Evolutionary conservation across 2,329 filamentous ascomycete species (phyloP), one percentile per base, ranked within the genome.

Genomic region (Pyricularia grisea): DNA sequence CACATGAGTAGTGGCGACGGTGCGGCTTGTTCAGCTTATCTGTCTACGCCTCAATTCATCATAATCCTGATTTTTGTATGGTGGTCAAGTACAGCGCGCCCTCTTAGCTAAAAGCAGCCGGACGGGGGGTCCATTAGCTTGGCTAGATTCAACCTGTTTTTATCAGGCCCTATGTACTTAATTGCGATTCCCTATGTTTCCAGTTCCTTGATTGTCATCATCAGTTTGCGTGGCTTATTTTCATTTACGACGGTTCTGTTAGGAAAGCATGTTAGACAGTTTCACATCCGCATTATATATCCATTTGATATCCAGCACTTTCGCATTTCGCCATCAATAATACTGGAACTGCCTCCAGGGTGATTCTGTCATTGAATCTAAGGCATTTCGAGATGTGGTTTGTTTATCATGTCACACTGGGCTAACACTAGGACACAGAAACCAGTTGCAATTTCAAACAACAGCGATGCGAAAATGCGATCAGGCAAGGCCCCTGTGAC

Each of bases 1-100:
- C 77, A 65, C 73, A 70, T 14, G 78, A 80, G 65, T 68, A 55
- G 65, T 60, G 28, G 58, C 30, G 17, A 20, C 42, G 28, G 63
- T 28, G 28, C 14, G 27, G 25, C 4, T 65, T 28, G 14, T 42
- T 42, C 28, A 11, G 63, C 28, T 36, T 30, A 17, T 42, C 20
- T 65, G 28, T 65, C 33, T 25, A 27, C 20, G n/a, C 6, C 25
- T 61, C 23, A 27, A 61, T 61, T 17, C 14, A 61, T 17, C 14
- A 61, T 25, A 12, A 28, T 61, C 20, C 42, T 42, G 42, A 55
- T 55, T 55, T n/a, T 9, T n/a, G 42, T 5, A 55, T 55, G 7
- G 5, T 55, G 42, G 5, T 55, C 42, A 55, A 55, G 20, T 10
- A 55, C 42, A 55, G 42, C 42, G 42, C 42, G 20, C 42, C 5